These are phyloP conservation scores for Alternaria dauci DNA, from an alignment of 2,329 filamentous ascomycete genomes.

Conservation along the genomic window DNA sequence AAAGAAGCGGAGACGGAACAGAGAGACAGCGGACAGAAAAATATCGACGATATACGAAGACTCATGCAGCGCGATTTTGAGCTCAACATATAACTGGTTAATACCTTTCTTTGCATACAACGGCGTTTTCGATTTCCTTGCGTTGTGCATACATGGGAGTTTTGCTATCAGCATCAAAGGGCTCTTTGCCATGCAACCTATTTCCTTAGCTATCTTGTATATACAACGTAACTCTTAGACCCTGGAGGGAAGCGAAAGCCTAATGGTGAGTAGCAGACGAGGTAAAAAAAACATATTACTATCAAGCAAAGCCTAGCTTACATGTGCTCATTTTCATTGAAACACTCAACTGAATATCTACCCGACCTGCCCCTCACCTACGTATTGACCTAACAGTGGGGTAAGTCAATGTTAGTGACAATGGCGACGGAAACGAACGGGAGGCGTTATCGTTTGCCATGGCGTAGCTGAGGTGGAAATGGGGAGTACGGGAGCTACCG, in stretches of 20 bases:
- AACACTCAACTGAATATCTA: not conserved
- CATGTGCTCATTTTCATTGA: not conserved
- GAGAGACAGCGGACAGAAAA: not conserved
- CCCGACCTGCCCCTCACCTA: not conserved
- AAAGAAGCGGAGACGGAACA: not conserved
- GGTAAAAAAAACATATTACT: not conserved
- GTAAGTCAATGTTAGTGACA: not conserved
- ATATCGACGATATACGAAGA: slow-evolving; percentile 16
- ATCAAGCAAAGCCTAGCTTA: not conserved
- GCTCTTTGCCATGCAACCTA: not conserved
- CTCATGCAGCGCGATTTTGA: slow-evolving; percentile 13
- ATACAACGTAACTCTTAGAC: not conserved
- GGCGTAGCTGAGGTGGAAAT: slow-evolving; percentile 1
- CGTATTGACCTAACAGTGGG: not conserved
- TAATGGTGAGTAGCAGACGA: not conserved
- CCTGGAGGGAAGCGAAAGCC: slow-evolving; percentile 1
- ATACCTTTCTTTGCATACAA: not conserved
- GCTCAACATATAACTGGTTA: slow-evolving; percentile 9
- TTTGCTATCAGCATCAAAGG: not conserved
- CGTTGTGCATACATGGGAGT: slow-evolving; percentile 3
- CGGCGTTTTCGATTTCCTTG: not conserved
- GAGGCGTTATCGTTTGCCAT: not conserved
- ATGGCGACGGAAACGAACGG: not conserved
- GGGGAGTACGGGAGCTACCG: not conserved
- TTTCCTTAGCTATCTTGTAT: slow-evolving; percentile 1